Percentiles rank a stretch among this genome's conserved stretches.
These are phyloP conservation scores for Albophoma yamanashiensis DNA, from an alignment of 2,329 filamentous ascomycete species.

Conservation along the genomic window DNA sequence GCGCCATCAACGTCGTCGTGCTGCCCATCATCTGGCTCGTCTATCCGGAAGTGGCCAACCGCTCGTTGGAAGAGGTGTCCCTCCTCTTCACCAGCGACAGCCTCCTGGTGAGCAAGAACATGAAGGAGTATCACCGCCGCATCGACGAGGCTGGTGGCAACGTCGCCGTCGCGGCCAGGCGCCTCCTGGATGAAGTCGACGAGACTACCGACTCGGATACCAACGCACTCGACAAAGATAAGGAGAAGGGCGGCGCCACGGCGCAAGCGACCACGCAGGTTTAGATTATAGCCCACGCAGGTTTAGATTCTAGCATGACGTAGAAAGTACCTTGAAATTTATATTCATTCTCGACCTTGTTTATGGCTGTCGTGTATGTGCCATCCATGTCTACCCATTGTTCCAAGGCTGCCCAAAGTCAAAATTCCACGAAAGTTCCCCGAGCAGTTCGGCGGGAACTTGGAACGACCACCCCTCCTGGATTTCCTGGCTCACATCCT, in stretches of 20 bases:
- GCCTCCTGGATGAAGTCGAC: constrained; percentile 11
- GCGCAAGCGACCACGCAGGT: not conserved
- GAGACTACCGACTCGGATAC: not conserved
- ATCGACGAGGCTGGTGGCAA: constrained; percentile 11
- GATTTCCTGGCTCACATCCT: not conserved
- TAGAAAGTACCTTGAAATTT: not conserved
- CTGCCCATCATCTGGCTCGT: constrained; percentile 38
- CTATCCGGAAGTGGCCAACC: constrained; percentile 9
- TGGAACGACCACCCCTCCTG: constrained; percentile 16
- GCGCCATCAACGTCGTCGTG: constrained; percentile 37
- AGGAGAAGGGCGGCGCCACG: not conserved
- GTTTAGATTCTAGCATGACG: not conserved
- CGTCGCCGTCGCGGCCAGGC: constrained; percentile 9
- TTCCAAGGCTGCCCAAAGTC: constrained; percentile 3
- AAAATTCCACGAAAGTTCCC: constrained; percentile 9
- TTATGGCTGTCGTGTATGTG: not conserved
- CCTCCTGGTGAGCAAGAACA: constrained; percentile 31
- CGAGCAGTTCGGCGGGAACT: constrained; percentile 40
- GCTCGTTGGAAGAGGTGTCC: constrained; percentile 20
- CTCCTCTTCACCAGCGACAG: constrained; percentile 36
- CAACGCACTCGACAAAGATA: not conserved
- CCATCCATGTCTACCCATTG: not conserved
- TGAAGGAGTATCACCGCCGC: constrained; percentile 22
- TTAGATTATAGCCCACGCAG: not conserved
- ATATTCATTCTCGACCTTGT: not conserved